Evolutionary conservation across 2,329 filamentous ascomycete genomes (phyloP), one percentile per base, ranked within the genome.

Genomic region (Tolypocladium nubicola): DNA sequence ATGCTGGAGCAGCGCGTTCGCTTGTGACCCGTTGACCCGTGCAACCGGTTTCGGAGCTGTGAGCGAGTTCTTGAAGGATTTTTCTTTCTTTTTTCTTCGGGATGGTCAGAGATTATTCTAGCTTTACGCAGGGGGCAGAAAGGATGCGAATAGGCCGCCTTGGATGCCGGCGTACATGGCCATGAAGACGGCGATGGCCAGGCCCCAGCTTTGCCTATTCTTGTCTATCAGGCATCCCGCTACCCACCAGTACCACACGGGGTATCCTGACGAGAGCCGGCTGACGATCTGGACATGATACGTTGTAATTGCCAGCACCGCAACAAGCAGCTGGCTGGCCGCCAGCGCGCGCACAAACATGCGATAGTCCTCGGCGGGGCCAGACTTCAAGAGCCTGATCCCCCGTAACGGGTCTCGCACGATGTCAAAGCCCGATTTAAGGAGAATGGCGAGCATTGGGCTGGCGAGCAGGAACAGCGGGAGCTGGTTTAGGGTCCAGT

Each of bases 241-340:
- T 43, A 96, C 69, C 78, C 87, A 90, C 78, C 88, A 86, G 68
- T 96, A 94, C 90, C 91, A 97, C 21, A 94, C 73, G 1, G 91
- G 89, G 70, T 93, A 96, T 0, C 86, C 93, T 0, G 92, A 96
- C 1, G 90, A 87, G 19, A 99, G 80, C 30, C 94, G 84, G 50
- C 88, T 96, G 65, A 97, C 87, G 63, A 99, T 95, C 72, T 99
- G 94, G 33, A 97, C 88, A 68, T 99, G 94, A 67, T 95, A 96
- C 61, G 77, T 90, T 14, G 86, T 90, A 23, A 92, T 71, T 23
- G 90, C 89, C 59, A 93, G 71, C 2, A 82, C 60, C 1, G 87
- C 86, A 21, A 99, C 76, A 4, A 92, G 58, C 1, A 88, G 71
- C 70, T 99, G 93, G 4, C 84, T 81, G 4, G 86, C 72, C 1